A percentile compares a stretch with the other conserved stretches of the same genome.
Conservation (phyloP, 2,329 filamentous ascomycete genomes). For the Neoscytalidium dimidiatum region DNA sequence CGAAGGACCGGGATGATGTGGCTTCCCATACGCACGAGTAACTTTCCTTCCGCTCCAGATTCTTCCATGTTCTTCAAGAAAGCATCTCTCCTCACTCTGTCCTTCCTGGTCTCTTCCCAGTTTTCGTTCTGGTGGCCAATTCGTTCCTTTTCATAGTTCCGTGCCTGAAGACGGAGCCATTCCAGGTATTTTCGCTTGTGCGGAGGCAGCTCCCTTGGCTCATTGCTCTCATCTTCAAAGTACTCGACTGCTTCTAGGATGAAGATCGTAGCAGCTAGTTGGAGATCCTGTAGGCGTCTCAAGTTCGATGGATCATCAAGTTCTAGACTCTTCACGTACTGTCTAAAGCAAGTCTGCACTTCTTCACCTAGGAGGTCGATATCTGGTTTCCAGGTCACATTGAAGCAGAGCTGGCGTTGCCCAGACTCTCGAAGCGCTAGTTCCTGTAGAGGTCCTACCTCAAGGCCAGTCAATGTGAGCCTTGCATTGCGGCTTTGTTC, state of each 20-base stretch:
- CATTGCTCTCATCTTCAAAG: not conserved
- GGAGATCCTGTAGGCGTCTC: conserved; percentile 9
- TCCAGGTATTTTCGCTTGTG: conserved; percentile 15
- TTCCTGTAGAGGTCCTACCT: conserved; percentile 13
- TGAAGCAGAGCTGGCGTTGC: conserved; percentile 15
- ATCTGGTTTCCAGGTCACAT: conserved; percentile 17
- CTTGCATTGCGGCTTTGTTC: conserved; percentile 7
- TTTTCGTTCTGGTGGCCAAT: not conserved
- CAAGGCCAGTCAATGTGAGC: conserved; percentile 7
- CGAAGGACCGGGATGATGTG: conserved; percentile 12
- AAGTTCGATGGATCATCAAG: not conserved
- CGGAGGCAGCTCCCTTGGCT: not conserved
- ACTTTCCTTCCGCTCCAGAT: not conserved
- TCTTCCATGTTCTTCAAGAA: not conserved
- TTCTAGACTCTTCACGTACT: not conserved
- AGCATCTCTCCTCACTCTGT: not conserved
- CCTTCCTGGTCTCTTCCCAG: conserved; percentile 9
- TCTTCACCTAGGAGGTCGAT: conserved; percentile 14
- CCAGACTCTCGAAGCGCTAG: not conserved
- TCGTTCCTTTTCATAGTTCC: conserved; percentile 7
- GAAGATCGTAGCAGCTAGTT: conserved; percentile 1
- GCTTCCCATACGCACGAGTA: conserved; percentile 10
- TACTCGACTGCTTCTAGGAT: conserved; percentile 2
- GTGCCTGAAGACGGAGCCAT: conserved; percentile 11
- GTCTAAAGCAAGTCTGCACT: conserved; percentile 7